Evolutionary conservation across 768 basidiomycete species (phyloP), one percentile per base, ranked within the genome.

Genomic region (Mrakia gelida): DNA sequence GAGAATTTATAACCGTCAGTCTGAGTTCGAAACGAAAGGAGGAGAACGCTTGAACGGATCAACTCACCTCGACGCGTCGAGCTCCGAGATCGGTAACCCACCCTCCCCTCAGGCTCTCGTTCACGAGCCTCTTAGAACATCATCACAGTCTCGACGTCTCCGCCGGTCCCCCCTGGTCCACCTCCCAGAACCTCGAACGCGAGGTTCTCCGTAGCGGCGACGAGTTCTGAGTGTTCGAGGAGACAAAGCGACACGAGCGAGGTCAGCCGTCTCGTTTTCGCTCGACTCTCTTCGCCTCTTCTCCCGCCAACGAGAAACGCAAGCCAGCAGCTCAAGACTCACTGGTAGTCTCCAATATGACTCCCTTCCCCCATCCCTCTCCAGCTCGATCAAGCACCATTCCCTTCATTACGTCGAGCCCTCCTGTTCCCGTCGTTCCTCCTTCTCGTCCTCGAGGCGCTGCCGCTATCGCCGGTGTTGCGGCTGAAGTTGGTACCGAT

Each of bases 351-450:
- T 71, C 68, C 10, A 71, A 10, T 13, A 71, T 15, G 26, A 34
- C 34, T 3, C 68, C 68, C 43, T 71, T 43, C 13, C 68, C 68
- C 68, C 68, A 71, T 1, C 68, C 68, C 23, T 71, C 68, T 41
- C 68, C 68, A 7, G 68, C 68, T 71, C 68, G 34, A 71, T 71
- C 68, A 0, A 71, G 68, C 16, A 45, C 43, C 68, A 71, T 71
- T 23, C 68, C 68, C 43, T 43, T 71, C 28, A 38, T 34, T 2
- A n/a, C 5, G 15, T 71, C 38, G 32, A 67, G 8, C 1, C 38
- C 18, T 52, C 45, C 45, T 45, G 45, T 15, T 45, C 45, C 49
- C 49, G 16, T 21, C 18, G 16, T 13, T 2, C 15, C 45, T 16
- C 15, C 45, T 49, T 16, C 45, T 49, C 45, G 32, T 13, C 21